Conservation (phyloP, 306 rosid species). For the Cercis canadensis region DNA sequence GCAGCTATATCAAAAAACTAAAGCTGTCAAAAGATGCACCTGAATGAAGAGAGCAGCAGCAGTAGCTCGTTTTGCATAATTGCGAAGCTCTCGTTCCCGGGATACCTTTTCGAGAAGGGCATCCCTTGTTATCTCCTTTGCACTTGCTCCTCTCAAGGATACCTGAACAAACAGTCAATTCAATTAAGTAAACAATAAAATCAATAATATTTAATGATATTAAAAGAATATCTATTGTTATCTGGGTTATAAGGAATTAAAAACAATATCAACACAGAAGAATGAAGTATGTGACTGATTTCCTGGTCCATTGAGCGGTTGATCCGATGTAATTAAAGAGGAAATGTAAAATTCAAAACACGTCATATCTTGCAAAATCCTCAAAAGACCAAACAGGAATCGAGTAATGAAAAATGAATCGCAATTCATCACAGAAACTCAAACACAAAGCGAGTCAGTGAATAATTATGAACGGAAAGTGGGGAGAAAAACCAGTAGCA, state of each 20-base stretch:
- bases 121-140: conserved; percentile 93
- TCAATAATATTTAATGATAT: not conserved
- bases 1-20: not conserved
- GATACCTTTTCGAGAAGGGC: conserved; percentile 87
- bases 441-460: not conserved
- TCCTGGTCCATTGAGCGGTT: not conserved
- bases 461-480: not conserved
- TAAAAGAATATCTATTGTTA: not conserved
- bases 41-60: conserved; percentile 89
- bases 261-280: not conserved
- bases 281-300: not conserved
- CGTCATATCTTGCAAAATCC: not conserved
- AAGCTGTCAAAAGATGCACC: conserved; percentile 44
- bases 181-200: conserved; percentile 1
- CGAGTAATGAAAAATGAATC: not conserved
- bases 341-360: conserved; percentile 1
- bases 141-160: conserved; percentile 92
- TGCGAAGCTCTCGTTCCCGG: conserved; percentile 87
- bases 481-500: not conserved
- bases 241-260: not conserved
- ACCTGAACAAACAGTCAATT: conserved; percentile 55
- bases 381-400: not conserved
- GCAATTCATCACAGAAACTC: not conserved
- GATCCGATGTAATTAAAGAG: conserved; percentile 5
- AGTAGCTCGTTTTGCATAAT: conserved; percentile 77